phyloP scores from a whole-genome alignment of 1,139 yeast genomes.

The Sporopachydermia cereana region DNA sequence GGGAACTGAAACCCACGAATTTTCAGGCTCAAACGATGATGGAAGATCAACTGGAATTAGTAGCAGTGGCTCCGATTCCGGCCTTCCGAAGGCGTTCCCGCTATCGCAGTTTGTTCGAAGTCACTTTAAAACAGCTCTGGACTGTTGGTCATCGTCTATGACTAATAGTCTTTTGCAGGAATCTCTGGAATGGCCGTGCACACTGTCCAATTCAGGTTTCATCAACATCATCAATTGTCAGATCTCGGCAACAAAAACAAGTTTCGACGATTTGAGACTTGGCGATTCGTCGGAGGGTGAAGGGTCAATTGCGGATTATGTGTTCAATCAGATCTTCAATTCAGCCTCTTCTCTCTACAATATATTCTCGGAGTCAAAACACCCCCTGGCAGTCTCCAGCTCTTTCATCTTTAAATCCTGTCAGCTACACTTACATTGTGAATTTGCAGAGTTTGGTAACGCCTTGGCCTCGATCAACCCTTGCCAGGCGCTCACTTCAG shows the following conservation, averaged over 20 bases:
- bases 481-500: neutral
- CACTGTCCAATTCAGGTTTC: conserved; percentile 2
- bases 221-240: conserved; percentile 3
- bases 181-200: conserved; percentile 5
- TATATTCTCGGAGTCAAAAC: conserved; percentile 2
- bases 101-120: neutral
- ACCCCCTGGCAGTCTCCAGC: conserved; percentile 3
- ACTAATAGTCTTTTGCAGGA: neutral
- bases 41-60: neutral
- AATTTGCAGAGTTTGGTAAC: neutral
- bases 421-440: conserved; percentile 2
- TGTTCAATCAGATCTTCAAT: conserved; percentile 3
- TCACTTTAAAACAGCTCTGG: conserved; percentile 4
- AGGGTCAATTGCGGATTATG: conserved; percentile 3
- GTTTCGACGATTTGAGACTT: conserved; percentile 1
- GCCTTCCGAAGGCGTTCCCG: neutral
- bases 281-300: neutral
- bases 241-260: neutral
- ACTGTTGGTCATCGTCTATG: neutral
- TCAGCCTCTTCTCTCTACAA: conserved; percentile 1
- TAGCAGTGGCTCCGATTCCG: neutral
- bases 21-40: too few relatives aligned
- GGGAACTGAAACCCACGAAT: neutral
- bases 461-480: neutral
- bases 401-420: conserved; percentile 2